Conservation (phyloP, 495 filamentous ascomycete genomes). For the Corynascus novoguineensis region DNA sequence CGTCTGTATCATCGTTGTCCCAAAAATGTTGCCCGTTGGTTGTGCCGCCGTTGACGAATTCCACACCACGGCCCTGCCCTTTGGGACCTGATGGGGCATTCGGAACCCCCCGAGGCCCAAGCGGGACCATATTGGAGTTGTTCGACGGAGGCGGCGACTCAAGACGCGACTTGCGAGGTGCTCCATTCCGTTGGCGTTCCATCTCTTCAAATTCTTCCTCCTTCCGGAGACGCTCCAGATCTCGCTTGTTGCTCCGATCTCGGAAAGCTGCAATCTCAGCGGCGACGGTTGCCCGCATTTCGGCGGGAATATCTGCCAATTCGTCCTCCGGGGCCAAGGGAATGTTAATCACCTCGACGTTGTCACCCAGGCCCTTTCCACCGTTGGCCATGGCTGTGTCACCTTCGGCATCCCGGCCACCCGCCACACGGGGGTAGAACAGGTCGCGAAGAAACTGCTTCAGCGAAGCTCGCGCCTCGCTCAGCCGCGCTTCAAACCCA, state of each 20-base stretch:
- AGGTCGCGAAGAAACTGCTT: conserved; percentile 62
- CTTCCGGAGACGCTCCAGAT: conserved; percentile 76
- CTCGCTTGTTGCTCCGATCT: conserved; percentile 78
- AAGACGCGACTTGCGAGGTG: conserved; percentile 58
- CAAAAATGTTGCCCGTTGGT: conserved; percentile 54
- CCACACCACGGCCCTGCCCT: conserved; percentile 54
- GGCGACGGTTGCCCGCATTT: conserved; percentile 95
- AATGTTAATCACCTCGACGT: conserved; percentile 85
- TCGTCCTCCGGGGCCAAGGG: conserved; percentile 88
- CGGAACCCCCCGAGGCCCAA: conserved; percentile 72
- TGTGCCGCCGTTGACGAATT: conserved; percentile 76
- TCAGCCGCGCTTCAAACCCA: conserved; percentile 60
- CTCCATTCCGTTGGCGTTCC: conserved; percentile 69
- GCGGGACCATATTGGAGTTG: conserved; percentile 57
- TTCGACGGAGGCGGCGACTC: conserved; percentile 64
- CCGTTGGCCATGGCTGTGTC: conserved; percentile 65
- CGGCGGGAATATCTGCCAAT: conserved; percentile 87
- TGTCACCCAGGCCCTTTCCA: conserved; percentile 49
- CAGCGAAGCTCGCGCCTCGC: conserved; percentile 58
- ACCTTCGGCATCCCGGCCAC: conserved; percentile 52
- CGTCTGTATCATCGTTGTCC: conserved; percentile 86
- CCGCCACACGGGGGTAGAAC: conserved; percentile 59
- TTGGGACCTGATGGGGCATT: conserved; percentile 79
- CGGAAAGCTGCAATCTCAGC: conserved; percentile 92
- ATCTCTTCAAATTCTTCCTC: conserved; percentile 91